Evolutionary conservation across 2,329 filamentous ascomycete species (phyloP), one percentile per base, ranked within the genome.

Genomic region (Drechslera avenae): DNA sequence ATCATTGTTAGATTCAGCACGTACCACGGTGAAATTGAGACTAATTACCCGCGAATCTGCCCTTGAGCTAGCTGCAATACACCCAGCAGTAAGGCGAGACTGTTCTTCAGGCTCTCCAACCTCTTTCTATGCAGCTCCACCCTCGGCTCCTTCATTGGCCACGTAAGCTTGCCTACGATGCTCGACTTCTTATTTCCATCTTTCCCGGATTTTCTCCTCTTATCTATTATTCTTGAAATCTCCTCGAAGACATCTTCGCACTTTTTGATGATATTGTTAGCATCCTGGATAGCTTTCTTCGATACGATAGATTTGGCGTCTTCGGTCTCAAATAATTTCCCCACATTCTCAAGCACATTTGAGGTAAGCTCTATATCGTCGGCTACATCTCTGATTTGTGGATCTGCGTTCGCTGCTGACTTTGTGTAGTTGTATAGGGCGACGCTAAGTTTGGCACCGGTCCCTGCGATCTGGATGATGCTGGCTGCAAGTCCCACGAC

Each of bases 51-150:
- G 42, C 49, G 60, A 12, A 57, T 56, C 35, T 67, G 56, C 4
- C 39, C 56, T 37, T 64, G 62, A 4, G 66, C 66, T 18, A 68
- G 39, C 14, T 63, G 60, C 8, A 71, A 36, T 5, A 71, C 65
- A 39, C 68, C 51, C 14, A 71, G 46, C 10, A 71, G 35, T 14
- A 71, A 39, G 18, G 60, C 44, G 12, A 69, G 55, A 28, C 62
- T 68, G 19, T 59, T 63, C 40, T 69, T 67, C 31, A 69, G 33
- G 39, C 59, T 67, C 28, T 69, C 67, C 12, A 71, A 46, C 17
- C 63, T 56, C 21, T 54, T 50, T 13, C 55, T 50, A 19, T 65
- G 46, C 5, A 69, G 41, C 39, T 69, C 64, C 10, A 66, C 41
- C 39, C 59, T 60, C 46, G 63, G 56, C 31, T 64, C 59, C 39